Conservation (phyloP, 768 basidiomycete genomes). For the Russula virescens region DNA sequence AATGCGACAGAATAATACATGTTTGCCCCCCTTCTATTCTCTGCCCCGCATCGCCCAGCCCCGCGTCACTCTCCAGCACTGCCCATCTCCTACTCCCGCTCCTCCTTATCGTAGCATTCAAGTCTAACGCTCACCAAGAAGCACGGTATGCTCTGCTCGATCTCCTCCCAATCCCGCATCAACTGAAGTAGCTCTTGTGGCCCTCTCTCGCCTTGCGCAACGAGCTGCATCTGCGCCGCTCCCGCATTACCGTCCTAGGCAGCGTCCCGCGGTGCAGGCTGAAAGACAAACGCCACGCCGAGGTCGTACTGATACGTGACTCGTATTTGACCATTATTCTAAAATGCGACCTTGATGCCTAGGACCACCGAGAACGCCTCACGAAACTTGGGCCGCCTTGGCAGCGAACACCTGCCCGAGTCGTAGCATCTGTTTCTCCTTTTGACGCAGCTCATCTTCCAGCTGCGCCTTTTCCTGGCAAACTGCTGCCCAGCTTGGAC, state of each 20-base stretch:
- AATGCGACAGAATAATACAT: too few species aligned
- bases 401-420: constrained; percentile 81
- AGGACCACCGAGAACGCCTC: constrained; percentile 81
- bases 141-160: constrained; percentile 77
- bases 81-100: constrained; percentile 28
- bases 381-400: constrained; percentile 86
- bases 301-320: too few species aligned
- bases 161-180: constrained; percentile 72
- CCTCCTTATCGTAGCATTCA: constrained; percentile 79
- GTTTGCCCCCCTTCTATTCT: too few species aligned
- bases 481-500: constrained; percentile 73
- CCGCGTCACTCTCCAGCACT: too few species aligned
- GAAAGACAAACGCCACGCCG: constrained; percentile 82
- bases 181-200: constrained; percentile 68
- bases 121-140: constrained; percentile 85
- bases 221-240: constrained; percentile 58
- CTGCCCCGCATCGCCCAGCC: too few species aligned
- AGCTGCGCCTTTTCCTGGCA: constrained; percentile 64
- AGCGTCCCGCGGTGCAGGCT: constrained; percentile 23
- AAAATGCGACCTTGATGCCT: constrained; percentile 88
- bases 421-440: constrained; percentile 73
- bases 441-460: constrained; percentile 59
- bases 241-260: background rate
- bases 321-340: constrained; percentile 90
- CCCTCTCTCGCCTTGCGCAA: constrained; percentile 67